Conservation (phyloP, 495 filamentous ascomycete species). For the Penicillium bialowiezense region DNA sequence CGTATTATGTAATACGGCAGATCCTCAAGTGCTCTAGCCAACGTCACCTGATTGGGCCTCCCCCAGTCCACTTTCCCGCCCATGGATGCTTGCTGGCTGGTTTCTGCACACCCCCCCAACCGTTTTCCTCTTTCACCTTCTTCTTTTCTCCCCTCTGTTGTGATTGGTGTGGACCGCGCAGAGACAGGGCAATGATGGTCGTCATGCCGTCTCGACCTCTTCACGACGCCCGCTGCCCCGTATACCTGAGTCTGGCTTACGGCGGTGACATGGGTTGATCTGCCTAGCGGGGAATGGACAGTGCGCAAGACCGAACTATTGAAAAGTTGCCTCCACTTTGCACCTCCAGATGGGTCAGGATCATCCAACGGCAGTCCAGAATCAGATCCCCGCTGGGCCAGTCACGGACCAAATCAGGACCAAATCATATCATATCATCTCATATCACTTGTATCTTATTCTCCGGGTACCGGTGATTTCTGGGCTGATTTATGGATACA, state of each 20-base stretch:
- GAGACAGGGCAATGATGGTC: no score
- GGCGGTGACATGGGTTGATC: no score
- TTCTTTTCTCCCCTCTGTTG: no score
- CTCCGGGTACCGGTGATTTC: neutral
- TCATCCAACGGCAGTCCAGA: conserved; percentile 13
- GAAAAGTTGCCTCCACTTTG: conserved; percentile 15
- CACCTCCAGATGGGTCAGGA: conserved; percentile 3
- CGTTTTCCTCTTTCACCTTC: no score
- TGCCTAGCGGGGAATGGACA: conserved; percentile 4
- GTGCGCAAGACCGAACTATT: conserved; percentile 16
- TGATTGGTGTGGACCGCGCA: no score
- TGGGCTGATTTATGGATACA: neutral
- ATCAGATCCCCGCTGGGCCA: conserved; percentile 4
- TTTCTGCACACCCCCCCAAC: no score
- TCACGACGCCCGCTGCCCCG: no score
- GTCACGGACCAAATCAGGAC: neutral
- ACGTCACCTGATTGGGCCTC: neutral
- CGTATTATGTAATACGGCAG: no score
- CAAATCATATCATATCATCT: neutral
- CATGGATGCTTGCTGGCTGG: no score
- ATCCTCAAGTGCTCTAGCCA: no score
- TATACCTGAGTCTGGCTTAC: no score
- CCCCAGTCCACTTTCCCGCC: neutral
- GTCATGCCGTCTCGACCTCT: no score
- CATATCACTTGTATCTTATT: neutral